Percentiles rank a stretch among this genome's conserved stretches.
Evolutionary conservation across 176 grass and related monocot genomes (phyloP).

Genomic region (Tuctoria greenei): DNA sequence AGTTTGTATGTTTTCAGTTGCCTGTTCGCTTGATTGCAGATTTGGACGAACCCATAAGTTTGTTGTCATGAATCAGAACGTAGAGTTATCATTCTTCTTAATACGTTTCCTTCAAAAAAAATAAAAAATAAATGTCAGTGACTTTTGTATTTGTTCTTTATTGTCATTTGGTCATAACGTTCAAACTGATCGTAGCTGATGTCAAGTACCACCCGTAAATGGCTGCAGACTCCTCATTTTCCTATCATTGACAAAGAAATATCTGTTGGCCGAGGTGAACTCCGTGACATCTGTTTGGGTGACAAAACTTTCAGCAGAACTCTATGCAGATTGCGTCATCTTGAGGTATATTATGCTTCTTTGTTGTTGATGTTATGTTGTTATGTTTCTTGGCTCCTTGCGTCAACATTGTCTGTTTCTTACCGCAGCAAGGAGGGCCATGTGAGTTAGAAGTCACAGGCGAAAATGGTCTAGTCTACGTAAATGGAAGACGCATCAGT

Average conservation of each 20-base stretch:
- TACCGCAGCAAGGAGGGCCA: slow-evolving; percentile 13
- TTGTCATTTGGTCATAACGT: neutral
- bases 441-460: slow-evolving; percentile 60
- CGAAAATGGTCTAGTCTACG: slow-evolving; percentile 43
- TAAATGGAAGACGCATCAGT: slow-evolving; percentile 43
- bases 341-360: slow-evolving; percentile 47
- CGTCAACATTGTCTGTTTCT: slow-evolving; percentile 24
- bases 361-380: neutral
- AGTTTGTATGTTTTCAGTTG: neutral
- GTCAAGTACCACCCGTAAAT: slow-evolving; percentile 14
- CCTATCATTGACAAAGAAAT: slow-evolving; percentile 23
- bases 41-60: neutral
- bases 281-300: slow-evolving; percentile 49
- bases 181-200: slow-evolving; percentile 8
- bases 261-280: slow-evolving; percentile 36
- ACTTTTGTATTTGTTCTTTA: slow-evolving; percentile 21
- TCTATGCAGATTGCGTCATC: slow-evolving; percentile 52
- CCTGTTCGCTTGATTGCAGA: neutral
- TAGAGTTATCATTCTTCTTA: neutral
- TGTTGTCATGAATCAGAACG: neutral
- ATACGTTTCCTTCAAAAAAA: neutral
- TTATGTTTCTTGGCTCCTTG: slow-evolving; percentile 17
- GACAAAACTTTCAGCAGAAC: slow-evolving; percentile 30
- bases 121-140: neutral
- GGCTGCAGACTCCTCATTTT: slow-evolving; percentile 56